Percentiles rank a stretch among this genome's conserved stretches.
Evolutionary conservation across 306 rosid genomes (phyloP).

Genomic region (Senna siamea): DNA sequence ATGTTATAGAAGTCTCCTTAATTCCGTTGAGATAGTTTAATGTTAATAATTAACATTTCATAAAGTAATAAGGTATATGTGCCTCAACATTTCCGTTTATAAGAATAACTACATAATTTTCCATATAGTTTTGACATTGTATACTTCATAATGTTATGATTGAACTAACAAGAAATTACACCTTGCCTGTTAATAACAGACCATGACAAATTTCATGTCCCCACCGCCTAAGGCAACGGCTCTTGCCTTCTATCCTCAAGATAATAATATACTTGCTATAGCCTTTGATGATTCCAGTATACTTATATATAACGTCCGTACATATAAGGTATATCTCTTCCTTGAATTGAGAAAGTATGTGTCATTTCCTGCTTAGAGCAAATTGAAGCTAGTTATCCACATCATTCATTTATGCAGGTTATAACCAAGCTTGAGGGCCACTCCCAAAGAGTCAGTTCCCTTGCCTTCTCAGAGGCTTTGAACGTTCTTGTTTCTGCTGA

Average conservation of each 20-base stretch:
- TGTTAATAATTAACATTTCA: neutral
- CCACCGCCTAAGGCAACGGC: conserved; percentile 49
- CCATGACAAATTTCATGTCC: conserved; percentile 25
- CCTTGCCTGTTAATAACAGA: conserved; percentile 36
- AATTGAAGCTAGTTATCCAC: conserved; percentile 16
- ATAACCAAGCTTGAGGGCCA: conserved; percentile 38
- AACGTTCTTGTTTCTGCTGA: conserved; percentile 49
- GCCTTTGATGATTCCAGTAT: conserved; percentile 48
- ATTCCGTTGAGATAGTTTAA: conserved; percentile 11
- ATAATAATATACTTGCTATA: conserved; percentile 47
- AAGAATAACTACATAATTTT: neutral
- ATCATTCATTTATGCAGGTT: conserved; percentile 37
- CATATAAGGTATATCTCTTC: conserved; percentile 29
- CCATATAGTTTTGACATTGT: neutral
- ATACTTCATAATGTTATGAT: neutral
- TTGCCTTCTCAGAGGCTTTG: conserved; percentile 43
- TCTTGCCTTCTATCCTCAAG: conserved; percentile 41
- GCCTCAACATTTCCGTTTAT: too few relatives aligned
- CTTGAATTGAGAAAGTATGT: conserved; percentile 17
- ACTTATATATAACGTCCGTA: conserved; percentile 30
- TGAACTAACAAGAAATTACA: conserved; percentile 4
- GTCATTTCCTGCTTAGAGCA: neutral
- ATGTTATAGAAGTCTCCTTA: neutral
- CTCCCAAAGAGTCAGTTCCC: conserved; percentile 40
- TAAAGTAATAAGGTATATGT: too few relatives aligned